Percentiles rank a stretch among this genome's conserved stretches.
These are phyloP conservation scores for Clavispora phyllophila DNA, from an alignment of 805 yeast genomes.

Conservation along the genomic window DNA sequence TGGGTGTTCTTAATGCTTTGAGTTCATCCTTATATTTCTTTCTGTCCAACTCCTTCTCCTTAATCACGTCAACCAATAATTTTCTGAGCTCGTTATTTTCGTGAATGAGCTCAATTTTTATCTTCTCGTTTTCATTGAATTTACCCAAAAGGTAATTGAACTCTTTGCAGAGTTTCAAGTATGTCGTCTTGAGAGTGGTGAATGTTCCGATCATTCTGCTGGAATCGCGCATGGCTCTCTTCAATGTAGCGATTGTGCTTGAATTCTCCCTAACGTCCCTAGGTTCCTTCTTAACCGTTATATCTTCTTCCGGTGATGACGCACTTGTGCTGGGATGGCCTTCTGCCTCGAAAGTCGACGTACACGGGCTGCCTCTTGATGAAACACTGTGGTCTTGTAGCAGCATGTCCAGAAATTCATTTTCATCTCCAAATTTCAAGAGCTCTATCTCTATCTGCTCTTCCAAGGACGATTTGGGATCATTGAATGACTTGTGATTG, in stretches of 20 bases:
- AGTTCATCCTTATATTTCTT: constrained; percentile 12
- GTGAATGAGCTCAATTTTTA: constrained; percentile 30
- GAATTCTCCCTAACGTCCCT: not conserved
- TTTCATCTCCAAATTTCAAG: not conserved
- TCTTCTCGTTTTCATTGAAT: constrained; percentile 32
- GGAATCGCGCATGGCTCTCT: constrained; percentile 20
- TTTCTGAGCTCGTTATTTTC: constrained; percentile 31
- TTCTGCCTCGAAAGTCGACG: not conserved
- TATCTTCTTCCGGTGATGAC: not conserved
- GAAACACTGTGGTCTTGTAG: not conserved
- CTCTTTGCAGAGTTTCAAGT: constrained; percentile 34
- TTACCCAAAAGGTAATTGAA: constrained; percentile 31
- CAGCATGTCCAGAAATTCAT: not conserved
- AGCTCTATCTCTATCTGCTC: not conserved
- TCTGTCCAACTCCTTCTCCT: constrained; percentile 20
- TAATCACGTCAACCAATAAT: constrained; percentile 25
- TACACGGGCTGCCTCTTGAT: not conserved
- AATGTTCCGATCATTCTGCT: constrained; percentile 27
- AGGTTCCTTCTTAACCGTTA: not conserved
- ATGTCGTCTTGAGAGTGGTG: constrained; percentile 30
- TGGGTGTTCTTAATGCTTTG: constrained; percentile 1
- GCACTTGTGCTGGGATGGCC: not conserved
- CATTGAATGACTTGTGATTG: not conserved
- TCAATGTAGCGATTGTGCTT: constrained; percentile 8
- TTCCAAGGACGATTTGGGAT: not conserved